phyloP scores from a whole-genome alignment of 805 yeast genomes.

The Ogataea polymorpha region DNA sequence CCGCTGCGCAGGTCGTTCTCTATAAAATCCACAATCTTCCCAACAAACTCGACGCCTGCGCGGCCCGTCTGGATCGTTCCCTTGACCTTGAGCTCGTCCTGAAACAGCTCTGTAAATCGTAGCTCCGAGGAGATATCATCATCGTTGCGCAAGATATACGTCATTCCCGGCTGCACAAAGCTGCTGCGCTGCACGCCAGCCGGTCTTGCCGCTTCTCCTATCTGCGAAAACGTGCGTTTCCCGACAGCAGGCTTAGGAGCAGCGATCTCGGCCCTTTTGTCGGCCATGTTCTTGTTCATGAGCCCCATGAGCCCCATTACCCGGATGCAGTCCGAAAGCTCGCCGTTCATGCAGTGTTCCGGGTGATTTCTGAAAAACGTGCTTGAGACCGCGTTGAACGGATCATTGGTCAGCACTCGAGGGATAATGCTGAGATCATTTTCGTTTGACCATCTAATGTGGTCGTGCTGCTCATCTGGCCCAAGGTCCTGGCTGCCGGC shows the following conservation, averaged over 20 bases:
- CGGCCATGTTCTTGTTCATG: constrained; percentile 26
- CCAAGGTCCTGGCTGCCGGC: too few species aligned
- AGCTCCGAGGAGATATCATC: constrained; percentile 15
- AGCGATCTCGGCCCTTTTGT: constrained; percentile 12
- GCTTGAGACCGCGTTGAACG: constrained; percentile 15
- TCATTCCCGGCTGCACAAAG: constrained; percentile 27
- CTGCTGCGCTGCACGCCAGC: constrained; percentile 16
- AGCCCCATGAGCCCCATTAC: constrained; percentile 25
- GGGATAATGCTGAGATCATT: constrained; percentile 25
- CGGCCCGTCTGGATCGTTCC: constrained; percentile 25
- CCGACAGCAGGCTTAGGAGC: constrained; percentile 5
- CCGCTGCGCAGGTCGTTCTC: constrained; percentile 28
- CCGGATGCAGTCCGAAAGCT: constrained; percentile 19
- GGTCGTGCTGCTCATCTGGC: constrained; percentile 14
- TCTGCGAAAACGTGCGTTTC: constrained; percentile 20
- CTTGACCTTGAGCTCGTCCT: constrained; percentile 11
- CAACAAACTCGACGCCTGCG: constrained; percentile 24
- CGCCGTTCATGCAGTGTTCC: constrained; percentile 20
- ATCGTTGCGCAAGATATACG: constrained; percentile 14
- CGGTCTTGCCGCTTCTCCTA: constrained; percentile 2
- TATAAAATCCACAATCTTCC: constrained; percentile 30
- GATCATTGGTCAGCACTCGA: constrained; percentile 20
- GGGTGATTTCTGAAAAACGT: constrained; percentile 29
- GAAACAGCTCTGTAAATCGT: constrained; percentile 22
- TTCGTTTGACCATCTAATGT: constrained; percentile 26